These are phyloP conservation scores for Hymenotorrendiella dingleyae DNA, from an alignment of 2,329 filamentous ascomycete genomes.

Conservation along the genomic window DNA sequence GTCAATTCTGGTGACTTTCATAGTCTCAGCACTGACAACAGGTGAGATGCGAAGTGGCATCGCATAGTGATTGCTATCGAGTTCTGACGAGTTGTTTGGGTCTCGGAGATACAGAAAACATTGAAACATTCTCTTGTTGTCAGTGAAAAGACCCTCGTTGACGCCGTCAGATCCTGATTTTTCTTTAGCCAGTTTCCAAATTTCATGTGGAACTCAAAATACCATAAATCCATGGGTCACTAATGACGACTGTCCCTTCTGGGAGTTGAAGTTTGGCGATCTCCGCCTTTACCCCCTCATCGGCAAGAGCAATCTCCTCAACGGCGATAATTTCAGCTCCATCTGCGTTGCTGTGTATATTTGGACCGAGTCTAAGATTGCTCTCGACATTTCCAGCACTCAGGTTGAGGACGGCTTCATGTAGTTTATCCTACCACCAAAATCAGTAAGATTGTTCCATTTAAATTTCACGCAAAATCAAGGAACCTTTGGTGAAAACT, in stretches of 20 bases:
- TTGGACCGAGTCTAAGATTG: conserved; percentile 53
- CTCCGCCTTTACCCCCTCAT: conserved; percentile 52
- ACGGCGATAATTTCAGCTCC: conserved; percentile 53
- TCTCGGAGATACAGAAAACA: conserved; percentile 63
- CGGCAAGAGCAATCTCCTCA: conserved; percentile 48
- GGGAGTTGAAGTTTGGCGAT: conserved; percentile 57
- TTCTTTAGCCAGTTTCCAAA: too few relatives aligned
- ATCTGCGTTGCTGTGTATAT: conserved; percentile 53
- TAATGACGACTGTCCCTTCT: conserved; percentile 50
- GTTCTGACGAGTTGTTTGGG: conserved; percentile 49
- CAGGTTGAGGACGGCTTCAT: conserved; percentile 53
- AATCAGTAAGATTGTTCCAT: neutral
- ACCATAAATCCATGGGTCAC: conserved; percentile 63
- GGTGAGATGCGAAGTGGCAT: conserved; percentile 60
- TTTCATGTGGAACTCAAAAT: conserved; percentile 7
- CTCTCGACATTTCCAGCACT: conserved; percentile 44
- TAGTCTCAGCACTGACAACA: conserved; percentile 55
- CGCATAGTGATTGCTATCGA: conserved; percentile 65
- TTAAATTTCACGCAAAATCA: neutral
- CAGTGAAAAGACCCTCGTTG: conserved; percentile 40
- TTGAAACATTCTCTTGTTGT: conserved; percentile 47
- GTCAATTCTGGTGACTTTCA: conserved; percentile 64
- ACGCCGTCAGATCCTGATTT: conserved; percentile 48
- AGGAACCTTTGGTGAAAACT: conserved; percentile 19
- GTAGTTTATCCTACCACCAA: conserved; percentile 50